Evolutionary conservation across 106 monocot genomes (phyloP).

Genomic region (Apostasia shenzhenica): DNA sequence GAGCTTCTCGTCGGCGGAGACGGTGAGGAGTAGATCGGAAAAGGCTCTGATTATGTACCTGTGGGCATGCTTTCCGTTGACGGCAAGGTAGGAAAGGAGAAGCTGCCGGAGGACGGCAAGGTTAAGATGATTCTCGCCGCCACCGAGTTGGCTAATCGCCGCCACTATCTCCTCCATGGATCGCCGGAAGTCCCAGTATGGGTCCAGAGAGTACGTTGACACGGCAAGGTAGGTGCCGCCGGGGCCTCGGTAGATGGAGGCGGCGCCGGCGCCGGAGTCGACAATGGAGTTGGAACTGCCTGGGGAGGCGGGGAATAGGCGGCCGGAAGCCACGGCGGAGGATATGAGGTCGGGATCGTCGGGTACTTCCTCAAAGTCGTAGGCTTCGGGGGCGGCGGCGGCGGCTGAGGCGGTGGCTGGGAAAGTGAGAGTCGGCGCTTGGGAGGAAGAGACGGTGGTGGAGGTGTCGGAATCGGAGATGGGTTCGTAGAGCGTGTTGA

Average conservation of each 20-base stretch:
- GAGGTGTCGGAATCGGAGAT: conserved; percentile 11
- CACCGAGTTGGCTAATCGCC: conserved; percentile 25
- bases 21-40: conserved; percentile 39
- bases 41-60: conserved; percentile 63
- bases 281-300: conserved; percentile 59
- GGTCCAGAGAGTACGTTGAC: conserved; percentile 50
- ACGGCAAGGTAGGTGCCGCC: conserved; percentile 29
- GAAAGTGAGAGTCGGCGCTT: conserved; percentile 9
- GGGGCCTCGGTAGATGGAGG: conserved; percentile 1
- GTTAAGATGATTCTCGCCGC: conserved; percentile 6
- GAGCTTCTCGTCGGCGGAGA: conserved; percentile 2
- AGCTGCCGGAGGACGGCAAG: conserved; percentile 42
- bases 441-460: conserved; percentile 13
- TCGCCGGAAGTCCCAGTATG: conserved; percentile 46
- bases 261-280: neutral
- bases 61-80: conserved; percentile 47
- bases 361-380: neutral
- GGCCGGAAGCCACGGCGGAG: conserved; percentile 47
- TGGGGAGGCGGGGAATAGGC: conserved; percentile 45
- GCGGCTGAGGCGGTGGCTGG: neutral
- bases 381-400: neutral
- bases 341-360: conserved; percentile 37
- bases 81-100: conserved; percentile 59
- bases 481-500: conserved; percentile 41
- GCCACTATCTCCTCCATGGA: conserved; percentile 76